Conservation (phyloP, 345 rosid genomes). For the Bruguiera gymnorhiza region DNA sequence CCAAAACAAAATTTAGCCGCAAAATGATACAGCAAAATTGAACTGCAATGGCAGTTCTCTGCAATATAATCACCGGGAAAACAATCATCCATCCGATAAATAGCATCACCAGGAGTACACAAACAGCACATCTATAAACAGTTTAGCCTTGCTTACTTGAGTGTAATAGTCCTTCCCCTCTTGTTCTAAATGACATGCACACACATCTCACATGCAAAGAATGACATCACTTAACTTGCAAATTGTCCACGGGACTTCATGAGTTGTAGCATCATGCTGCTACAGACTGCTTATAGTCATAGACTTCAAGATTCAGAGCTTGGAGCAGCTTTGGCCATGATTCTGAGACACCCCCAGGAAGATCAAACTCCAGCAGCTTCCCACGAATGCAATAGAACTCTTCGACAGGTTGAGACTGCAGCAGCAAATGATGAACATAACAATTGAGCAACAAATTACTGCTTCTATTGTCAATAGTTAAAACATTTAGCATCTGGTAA, state of each 20-base stretch:
- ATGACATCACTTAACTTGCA: constrained; percentile 42
- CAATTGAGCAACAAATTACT: no score
- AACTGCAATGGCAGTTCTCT: constrained; percentile 7
- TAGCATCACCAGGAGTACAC: background rate
- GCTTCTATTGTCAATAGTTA: no score
- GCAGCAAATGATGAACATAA: constrained; percentile 4
- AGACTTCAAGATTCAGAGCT: constrained; percentile 74
- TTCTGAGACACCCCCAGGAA: constrained; percentile 96
- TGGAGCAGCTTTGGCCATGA: constrained; percentile 92
- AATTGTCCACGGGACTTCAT: constrained; percentile 9
- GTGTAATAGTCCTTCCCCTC: background rate
- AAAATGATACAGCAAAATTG: constrained; percentile 17
- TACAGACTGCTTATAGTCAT: constrained; percentile 52
- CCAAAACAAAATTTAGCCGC: background rate
- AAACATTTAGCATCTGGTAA: background rate
- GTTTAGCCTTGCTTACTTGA: constrained; percentile 11
- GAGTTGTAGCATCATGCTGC: constrained; percentile 39
- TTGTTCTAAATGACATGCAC: constrained; percentile 28
- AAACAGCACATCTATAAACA: background rate
- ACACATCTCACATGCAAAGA: constrained; percentile 48
- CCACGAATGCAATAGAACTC: constrained; percentile 76
- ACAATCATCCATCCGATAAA: no score
- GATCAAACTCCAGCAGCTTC: constrained; percentile 78
- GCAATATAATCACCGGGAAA: background rate
- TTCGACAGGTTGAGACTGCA: constrained; percentile 87